Base-by-base conservation (phyloP, 2,329 filamentous ascomycete genomes). In the Elsinoe batatas region DNA sequence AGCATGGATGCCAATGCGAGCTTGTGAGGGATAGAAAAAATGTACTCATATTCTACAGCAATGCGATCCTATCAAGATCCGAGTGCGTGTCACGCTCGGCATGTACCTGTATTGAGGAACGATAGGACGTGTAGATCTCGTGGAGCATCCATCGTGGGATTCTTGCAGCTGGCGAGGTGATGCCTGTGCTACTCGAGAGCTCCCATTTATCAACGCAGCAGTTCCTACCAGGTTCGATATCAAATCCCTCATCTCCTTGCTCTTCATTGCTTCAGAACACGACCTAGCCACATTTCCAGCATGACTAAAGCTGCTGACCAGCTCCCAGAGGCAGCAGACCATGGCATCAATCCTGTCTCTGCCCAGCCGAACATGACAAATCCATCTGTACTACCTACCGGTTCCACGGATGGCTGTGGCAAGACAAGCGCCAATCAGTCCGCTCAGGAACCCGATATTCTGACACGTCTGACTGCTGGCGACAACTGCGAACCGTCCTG, bases 401-500 rank as follows among this genome's bases (percentile, higher is more conserved):
- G 32, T 17, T n/a, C 5, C 17, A n/a, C 33, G 8, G 33, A 17
- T 20, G 38, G 47, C 47, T 51, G 47, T 26, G 47, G 47, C 33
- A 38, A 38, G 32, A 36, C 47, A 38, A 36, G 10, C 33, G 26
- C 47, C 35, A 38, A 51, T 37, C 47, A 37, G 18, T n/a, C 13
- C 7, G 17, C 6, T 11, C 44, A 33, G 26, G 44, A 49, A 15
- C 30, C 22, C 12, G 26, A 49, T 11, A 35, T 35, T 32, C 36
- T 54, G 20, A 20, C 17, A 15, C 51, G 36, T 20, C 36, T 54
- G 5, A 18, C 20, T 43, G 37, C 51, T 33, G 51, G 51, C 51
- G 36, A 54, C 11, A 26, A 42, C 13, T 54, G 51, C 32, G 51
- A 13, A n/a, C 51, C 37, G 17, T 6, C 51, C n/a, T 54, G 51